Base-by-base conservation (phyloP, 2,329 filamentous ascomycete genomes). In the Pseudopyricularia javanii region DNA sequence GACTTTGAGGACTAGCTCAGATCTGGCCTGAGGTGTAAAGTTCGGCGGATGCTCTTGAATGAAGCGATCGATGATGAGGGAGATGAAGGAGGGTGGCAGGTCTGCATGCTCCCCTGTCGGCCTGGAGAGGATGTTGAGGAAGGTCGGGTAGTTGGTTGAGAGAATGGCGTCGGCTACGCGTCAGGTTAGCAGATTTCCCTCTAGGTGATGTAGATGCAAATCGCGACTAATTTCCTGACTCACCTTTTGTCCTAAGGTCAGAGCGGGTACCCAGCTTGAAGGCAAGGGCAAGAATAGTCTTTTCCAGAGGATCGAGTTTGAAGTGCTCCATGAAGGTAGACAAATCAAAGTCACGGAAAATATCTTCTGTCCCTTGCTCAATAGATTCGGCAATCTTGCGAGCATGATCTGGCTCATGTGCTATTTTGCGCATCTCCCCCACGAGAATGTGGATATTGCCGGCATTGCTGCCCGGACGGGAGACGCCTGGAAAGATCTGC, bases 341-440 rank as follows among this genome's bases (percentile, higher is more conserved):
- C n/a, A 98, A 78, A 65, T 98, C 91, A 62, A 98, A 96, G 65
- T 97, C 91, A 54, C 90, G 86, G 67, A 95, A 96, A 56, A 95
- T 81, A 61, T 98, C 91, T 61, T 93, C 90, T 59, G 93, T 91
- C 20, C 83, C 88, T 2, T 83, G 85, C 68, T 96, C 91, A 64
- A 98, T 86, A 20, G 91, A 87, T 66, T 97, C 91, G 56, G 91
- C 91, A 64, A 98, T 95, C 70, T 89, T 94, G 61, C 82, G 79
- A 50, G 91, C 87, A 71, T 96, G 89, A 54, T 90, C 82, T 51
- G 82, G 76, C 66, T 95, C 87, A 56, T 83, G 81, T 50, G 83
- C 79, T 58, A 96, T 82, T 72, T 95, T 95, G 62, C 85, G 79
- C 77, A 97, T 84, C 73, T 97, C 91, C 57, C 80, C 78, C 17